These are phyloP conservation scores for Pseudocercospora vitis DNA, from an alignment of 2,329 filamentous ascomycete species.

Conservation along the genomic window DNA sequence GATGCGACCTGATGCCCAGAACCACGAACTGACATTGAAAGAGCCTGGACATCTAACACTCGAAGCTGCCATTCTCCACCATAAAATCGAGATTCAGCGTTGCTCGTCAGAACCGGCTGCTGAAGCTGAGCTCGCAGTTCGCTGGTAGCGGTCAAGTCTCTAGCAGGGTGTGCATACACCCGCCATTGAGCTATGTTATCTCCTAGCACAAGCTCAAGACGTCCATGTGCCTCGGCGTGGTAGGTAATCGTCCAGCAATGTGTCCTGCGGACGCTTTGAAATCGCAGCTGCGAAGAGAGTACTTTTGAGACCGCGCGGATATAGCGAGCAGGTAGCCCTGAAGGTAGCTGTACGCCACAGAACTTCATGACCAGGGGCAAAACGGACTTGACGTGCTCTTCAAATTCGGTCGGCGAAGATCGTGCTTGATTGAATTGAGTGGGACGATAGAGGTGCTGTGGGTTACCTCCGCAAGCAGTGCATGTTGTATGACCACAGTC, in stretches of 20 bases:
- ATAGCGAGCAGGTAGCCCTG: not conserved
- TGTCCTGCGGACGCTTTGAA: conserved; percentile 35
- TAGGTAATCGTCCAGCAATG: conserved; percentile 47
- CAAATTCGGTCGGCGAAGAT: conserved; percentile 28
- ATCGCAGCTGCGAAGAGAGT: conserved; percentile 39
- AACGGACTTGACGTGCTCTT: conserved; percentile 18
- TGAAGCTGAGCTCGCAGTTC: conserved; percentile 25
- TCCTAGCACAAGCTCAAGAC: conserved; percentile 41
- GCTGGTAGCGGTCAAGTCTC: conserved; percentile 25
- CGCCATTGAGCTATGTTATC: conserved; percentile 30
- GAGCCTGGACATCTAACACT: conserved; percentile 34
- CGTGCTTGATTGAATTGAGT: conserved; percentile 30
- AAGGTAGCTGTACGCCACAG: not conserved
- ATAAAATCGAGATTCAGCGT: conserved; percentile 32
- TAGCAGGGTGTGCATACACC: conserved; percentile 30
- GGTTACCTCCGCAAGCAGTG: conserved; percentile 55
- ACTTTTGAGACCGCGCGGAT: conserved; percentile 20
- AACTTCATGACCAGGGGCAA: conserved; percentile 29
- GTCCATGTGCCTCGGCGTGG: conserved; percentile 32
- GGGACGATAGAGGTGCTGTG: conserved; percentile 48
- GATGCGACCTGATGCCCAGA: conserved; percentile 33
- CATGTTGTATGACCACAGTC: conserved; percentile 59
- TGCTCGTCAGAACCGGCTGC: conserved; percentile 32
- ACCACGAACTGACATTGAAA: conserved; percentile 28
- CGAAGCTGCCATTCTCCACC: conserved; percentile 47